A percentile compares a stretch with the other conserved stretches of the same genome.
Conservation (phyloP, 257 asterid genomes). For the Datura wrightii region DNA sequence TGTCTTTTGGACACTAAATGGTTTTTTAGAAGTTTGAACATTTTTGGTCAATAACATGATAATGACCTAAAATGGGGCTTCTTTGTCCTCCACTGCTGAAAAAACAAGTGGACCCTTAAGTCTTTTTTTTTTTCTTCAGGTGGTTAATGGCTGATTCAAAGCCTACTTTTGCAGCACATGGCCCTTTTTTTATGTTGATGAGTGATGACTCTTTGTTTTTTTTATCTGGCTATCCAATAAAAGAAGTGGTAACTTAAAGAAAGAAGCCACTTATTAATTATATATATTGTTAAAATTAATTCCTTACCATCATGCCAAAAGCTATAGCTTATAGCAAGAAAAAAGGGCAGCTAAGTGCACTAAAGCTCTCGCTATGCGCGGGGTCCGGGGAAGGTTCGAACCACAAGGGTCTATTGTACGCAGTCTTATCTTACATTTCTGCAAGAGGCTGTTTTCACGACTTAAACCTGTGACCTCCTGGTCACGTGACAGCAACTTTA, state of each 20-base stretch:
- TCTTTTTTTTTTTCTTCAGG: conserved; percentile 25
- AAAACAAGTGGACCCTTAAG: conserved; percentile 43
- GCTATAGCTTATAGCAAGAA: too few species aligned
- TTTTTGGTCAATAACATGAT: conserved; percentile 40
- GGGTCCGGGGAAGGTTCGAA: too few species aligned
- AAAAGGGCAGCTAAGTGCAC: too few species aligned
- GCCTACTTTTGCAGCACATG: conserved; percentile 40
- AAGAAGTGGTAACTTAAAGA: conserved; percentile 12
- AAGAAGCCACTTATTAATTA: conserved; percentile 28
- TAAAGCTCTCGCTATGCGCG: too few species aligned
- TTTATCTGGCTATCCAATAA: conserved; percentile 30
- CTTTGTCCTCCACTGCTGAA: conserved; percentile 42
- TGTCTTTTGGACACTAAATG: conserved; percentile 26
- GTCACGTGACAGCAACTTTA: too few species aligned
- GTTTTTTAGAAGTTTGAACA: conserved; percentile 31
- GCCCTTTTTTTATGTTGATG: conserved; percentile 29
- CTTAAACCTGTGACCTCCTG: too few species aligned
- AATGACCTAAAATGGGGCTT: conserved; percentile 33
- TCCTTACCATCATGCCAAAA: too few species aligned
- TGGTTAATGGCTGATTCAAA: conserved; percentile 57
- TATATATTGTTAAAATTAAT: conserved; percentile 15
- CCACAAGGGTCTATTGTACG: too few species aligned
- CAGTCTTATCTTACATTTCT: too few species aligned
- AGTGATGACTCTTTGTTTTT: conserved; percentile 27
- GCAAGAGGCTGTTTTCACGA: too few species aligned